Conservation (phyloP, 208 protist species). For the Borovskyia barvae region DNA sequence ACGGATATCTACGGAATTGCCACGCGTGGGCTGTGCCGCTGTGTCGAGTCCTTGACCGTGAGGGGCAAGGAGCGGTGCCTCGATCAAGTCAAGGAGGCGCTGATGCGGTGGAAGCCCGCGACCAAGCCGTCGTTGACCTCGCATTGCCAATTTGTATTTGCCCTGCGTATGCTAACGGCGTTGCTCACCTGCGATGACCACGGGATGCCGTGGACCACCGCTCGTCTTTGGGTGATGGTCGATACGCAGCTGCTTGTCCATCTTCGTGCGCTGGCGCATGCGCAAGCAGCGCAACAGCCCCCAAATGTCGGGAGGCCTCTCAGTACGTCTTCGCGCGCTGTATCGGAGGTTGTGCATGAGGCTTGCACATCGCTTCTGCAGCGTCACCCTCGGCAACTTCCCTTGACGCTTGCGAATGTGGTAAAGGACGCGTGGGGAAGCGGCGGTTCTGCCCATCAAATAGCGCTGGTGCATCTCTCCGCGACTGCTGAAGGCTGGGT, state of each 20-base stretch:
- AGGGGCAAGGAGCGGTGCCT: background rate
- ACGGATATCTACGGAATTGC: slow-evolving; percentile 5
- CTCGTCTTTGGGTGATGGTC: slow-evolving; percentile 1
- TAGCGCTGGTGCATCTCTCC: slow-evolving; percentile 10
- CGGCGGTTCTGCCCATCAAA: background rate
- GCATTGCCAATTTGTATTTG: background rate
- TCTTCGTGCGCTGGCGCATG: background rate
- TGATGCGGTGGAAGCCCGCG: background rate
- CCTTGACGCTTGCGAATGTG: background rate
- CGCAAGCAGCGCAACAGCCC: background rate
- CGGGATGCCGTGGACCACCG: background rate
- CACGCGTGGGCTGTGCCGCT: background rate
- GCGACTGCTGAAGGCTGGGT: slow-evolving; percentile 11
- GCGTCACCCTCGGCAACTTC: background rate
- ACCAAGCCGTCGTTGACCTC: background rate
- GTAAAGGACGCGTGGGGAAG: background rate
- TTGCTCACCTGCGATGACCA: background rate
- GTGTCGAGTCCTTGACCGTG: background rate
- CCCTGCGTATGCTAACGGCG: slow-evolving; percentile 10
- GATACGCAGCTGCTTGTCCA: slow-evolving; percentile 9
- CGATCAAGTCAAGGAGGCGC: background rate
- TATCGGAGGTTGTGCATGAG: background rate
- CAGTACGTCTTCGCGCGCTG: background rate
- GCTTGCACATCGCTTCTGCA: slow-evolving; percentile 6
- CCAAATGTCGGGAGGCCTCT: background rate